Conservation (phyloP, 805 yeast genomes). For the Yamadazyma sp. region DNA sequence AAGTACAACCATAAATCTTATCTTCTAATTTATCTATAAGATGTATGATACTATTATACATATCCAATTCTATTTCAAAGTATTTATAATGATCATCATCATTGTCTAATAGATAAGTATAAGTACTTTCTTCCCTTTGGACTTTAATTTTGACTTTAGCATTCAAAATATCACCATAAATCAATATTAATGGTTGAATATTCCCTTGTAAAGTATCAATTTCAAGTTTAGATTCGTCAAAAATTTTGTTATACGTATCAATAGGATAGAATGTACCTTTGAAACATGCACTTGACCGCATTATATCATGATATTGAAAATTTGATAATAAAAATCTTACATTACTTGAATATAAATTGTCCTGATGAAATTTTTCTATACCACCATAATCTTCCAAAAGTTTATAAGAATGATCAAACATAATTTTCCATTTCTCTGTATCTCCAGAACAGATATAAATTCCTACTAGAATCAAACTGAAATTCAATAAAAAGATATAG, state of each 20-base stretch:
- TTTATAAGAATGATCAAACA: slow-evolving; percentile 11
- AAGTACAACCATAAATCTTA: background rate
- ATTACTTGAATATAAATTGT: slow-evolving; percentile 16
- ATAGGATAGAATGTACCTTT: slow-evolving; percentile 15
- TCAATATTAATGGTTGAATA: slow-evolving; percentile 16
- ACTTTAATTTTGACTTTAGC: slow-evolving; percentile 3
- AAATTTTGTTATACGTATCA: slow-evolving; percentile 9
- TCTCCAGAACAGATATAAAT: slow-evolving; percentile 19
- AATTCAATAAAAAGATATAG: background rate
- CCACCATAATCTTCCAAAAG: slow-evolving; percentile 18
- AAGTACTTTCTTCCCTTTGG: background rate
- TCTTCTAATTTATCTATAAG: background rate
- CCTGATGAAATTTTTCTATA: slow-evolving; percentile 10
- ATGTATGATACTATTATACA: background rate
- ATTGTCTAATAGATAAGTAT: background rate
- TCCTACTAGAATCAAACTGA: slow-evolving; percentile 9
- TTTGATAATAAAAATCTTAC: slow-evolving; percentile 18
- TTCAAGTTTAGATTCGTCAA: slow-evolving; percentile 13
- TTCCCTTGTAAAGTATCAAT: slow-evolving; percentile 23
- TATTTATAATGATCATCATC: background rate
- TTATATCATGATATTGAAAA: slow-evolving; percentile 21
- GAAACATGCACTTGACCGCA: slow-evolving; percentile 11
- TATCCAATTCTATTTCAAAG: background rate
- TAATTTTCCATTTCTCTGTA: slow-evolving; percentile 14
- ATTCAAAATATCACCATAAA: slow-evolving; percentile 16